Evolutionary conservation across 768 basidiomycete species (phyloP), one percentile per base, ranked within the genome.

Genomic region (Naganishia antarctica): DNA sequence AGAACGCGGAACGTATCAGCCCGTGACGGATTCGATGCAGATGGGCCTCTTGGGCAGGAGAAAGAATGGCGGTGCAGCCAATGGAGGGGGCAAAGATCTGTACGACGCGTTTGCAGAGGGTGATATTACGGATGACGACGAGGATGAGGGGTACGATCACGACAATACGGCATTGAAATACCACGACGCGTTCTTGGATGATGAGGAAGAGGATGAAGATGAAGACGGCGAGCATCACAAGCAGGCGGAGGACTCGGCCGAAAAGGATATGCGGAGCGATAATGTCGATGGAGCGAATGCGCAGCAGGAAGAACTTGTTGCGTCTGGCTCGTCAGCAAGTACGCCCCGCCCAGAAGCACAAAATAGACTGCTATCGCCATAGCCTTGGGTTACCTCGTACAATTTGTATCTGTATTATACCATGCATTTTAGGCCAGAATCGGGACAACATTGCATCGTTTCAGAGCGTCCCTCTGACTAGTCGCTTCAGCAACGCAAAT

Each of bases 41-140:
- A 91, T 98, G 90, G 84, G 82, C 53, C 75, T 86, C 4, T 76
- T 96, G 31, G 72, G 78, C 0, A 76, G 81, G 25, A 72, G 79
- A 4, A 51, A 63, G 26, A 57, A 21, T 45, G 63, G 23, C 4
- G 29, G 23, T n/a, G n/a, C n/a, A 21, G 21, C 40, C n/a, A 47
- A 40, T 16, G 57, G 43, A 2, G 66, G 71, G 66, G 88, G 91
- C 53, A 88, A 88, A 79, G 94, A 97, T 78, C 74, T 99, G 66
- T 98, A 97, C 71, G 92, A 98, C 77, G 93, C 94, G 18, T 98
- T 98, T 78, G 91, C 91, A 37, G 91, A 91, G 61, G 91, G 90
- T 66, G 88, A 90, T 47, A 87, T 75, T n/a, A 72, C 73, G 57
- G 74, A 87, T 16, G 86, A 88, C 64, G 72, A 64, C 16, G 73